Percentiles rank a stretch among this genome's conserved stretches.
Conservation (phyloP, 2,329 filamentous ascomycete species). For the Chalaropsis thielavioides region DNA sequence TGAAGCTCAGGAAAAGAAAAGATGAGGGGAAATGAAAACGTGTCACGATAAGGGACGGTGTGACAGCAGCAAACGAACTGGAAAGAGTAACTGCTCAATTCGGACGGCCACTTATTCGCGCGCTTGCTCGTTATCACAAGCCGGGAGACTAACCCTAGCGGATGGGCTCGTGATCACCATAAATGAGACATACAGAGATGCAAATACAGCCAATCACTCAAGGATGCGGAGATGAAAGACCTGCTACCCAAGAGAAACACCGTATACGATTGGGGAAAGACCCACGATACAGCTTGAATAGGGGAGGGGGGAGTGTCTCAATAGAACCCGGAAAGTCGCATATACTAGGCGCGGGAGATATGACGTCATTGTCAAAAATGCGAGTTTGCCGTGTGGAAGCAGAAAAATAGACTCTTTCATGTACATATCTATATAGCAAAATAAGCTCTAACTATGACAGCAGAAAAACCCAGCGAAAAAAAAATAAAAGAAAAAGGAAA, state of each 20-base stretch:
- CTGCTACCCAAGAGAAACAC: too few relatives aligned
- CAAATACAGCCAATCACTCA: background rate
- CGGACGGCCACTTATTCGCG: background rate
- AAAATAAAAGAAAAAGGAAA: conserved; percentile 10
- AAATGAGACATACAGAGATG: too few relatives aligned
- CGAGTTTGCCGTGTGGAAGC: background rate
- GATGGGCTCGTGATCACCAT: too few relatives aligned
- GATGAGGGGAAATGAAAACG: background rate
- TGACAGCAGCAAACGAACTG: background rate
- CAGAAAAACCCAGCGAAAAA: background rate
- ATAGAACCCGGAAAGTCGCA: background rate
- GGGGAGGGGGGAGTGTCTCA: background rate
- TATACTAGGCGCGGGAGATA: background rate
- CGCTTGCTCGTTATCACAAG: background rate
- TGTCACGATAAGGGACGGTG: background rate
- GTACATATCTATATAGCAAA: background rate
- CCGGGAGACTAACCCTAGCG: background rate
- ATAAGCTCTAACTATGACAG: background rate
- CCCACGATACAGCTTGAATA: too few relatives aligned
- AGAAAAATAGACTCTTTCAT: background rate
- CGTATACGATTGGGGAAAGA: background rate
- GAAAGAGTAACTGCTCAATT: background rate
- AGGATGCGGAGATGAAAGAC: too few relatives aligned
- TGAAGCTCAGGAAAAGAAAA: background rate
- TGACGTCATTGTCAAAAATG: background rate